phyloP scores from a whole-genome alignment of 306 rosid genomes.

The Urtica urens region DNA sequence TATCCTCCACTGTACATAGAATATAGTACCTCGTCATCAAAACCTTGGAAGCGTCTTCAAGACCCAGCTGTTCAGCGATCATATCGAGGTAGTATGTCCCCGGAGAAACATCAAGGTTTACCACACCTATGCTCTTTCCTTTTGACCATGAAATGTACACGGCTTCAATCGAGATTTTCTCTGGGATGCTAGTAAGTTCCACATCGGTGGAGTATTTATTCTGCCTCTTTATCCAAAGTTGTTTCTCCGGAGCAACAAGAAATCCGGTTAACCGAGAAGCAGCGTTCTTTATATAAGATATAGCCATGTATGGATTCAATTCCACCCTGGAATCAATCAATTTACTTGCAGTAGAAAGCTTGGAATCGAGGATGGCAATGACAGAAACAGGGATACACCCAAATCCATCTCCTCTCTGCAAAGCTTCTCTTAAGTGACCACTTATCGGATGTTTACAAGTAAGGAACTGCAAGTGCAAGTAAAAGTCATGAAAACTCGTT shows the following conservation, averaged over 20 bases:
- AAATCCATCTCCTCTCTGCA: conserved; percentile 47
- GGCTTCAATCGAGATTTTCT: conserved; percentile 37
- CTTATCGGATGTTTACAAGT: conserved; percentile 55
- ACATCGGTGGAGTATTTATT: conserved; percentile 40
- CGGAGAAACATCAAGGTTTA: conserved; percentile 44
- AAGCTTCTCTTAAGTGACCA: conserved; percentile 75
- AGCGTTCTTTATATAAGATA: conserved; percentile 44
- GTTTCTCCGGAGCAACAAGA: conserved; percentile 37
- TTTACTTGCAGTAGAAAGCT: conserved; percentile 47
- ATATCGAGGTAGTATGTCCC: conserved; percentile 66
- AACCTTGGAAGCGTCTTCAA: conserved; percentile 46
- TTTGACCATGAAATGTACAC: conserved; percentile 44
- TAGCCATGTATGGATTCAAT: conserved; percentile 45
- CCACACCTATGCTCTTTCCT: conserved; percentile 46
- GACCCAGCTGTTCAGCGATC: conserved; percentile 69
- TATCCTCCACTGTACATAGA: no score
- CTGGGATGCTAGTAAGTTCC: conserved; percentile 21
- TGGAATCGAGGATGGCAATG: conserved; percentile 45
- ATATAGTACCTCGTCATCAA: conserved; percentile 57
- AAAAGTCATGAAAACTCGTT: conserved; percentile 21
- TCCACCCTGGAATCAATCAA: conserved; percentile 67
- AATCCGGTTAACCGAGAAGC: conserved; percentile 35
- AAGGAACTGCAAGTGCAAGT: conserved; percentile 52
- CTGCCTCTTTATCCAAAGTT: conserved; percentile 55
- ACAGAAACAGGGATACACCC: conserved; percentile 61